A percentile compares a stretch with the other conserved stretches of the same genome.
Conservation (phyloP, 768 basidiomycete genomes). For the Coprinopsis cinerea region DNA sequence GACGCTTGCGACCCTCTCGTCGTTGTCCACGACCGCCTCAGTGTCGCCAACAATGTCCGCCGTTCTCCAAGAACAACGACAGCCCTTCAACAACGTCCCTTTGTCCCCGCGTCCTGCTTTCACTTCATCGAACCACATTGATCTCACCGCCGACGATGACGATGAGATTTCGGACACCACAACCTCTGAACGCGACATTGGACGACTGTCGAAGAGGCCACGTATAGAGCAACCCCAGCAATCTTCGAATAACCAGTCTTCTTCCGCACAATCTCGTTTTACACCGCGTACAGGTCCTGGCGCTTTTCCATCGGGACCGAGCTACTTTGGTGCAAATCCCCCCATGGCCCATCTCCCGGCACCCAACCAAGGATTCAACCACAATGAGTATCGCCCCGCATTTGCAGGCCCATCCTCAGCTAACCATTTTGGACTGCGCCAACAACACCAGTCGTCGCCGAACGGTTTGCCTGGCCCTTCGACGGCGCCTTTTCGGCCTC, state of each 20-base stretch:
- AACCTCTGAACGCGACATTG: conserved; percentile 18
- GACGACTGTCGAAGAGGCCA: conserved; percentile 36
- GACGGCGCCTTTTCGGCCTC: conserved; percentile 15
- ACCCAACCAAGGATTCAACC: neutral
- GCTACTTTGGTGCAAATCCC: neutral
- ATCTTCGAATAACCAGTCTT: neutral
- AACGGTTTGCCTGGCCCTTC: conserved; percentile 21
- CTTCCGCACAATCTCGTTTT: neutral
- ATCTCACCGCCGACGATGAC: conserved; percentile 69
- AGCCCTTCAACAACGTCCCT: conserved; percentile 29
- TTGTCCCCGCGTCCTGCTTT: conserved; percentile 17
- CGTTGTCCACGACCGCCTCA: conserved; percentile 10
- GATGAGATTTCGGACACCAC: conserved; percentile 33
- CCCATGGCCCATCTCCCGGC: neutral
- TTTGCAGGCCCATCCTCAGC: conserved; percentile 11
- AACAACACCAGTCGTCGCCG: conserved; percentile 18
- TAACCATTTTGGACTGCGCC: conserved; percentile 13
- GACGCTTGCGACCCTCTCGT: conserved; percentile 8
- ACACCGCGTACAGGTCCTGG: neutral
- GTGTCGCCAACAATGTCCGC: conserved; percentile 22
- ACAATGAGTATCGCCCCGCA: conserved; percentile 9
- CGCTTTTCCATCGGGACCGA: conserved; percentile 3
- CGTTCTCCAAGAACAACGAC: conserved; percentile 20
- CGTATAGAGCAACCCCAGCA: conserved; percentile 28
- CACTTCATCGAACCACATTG: conserved; percentile 51